Conservation (phyloP, 257 asterid species). For the Lycium barbarum region DNA sequence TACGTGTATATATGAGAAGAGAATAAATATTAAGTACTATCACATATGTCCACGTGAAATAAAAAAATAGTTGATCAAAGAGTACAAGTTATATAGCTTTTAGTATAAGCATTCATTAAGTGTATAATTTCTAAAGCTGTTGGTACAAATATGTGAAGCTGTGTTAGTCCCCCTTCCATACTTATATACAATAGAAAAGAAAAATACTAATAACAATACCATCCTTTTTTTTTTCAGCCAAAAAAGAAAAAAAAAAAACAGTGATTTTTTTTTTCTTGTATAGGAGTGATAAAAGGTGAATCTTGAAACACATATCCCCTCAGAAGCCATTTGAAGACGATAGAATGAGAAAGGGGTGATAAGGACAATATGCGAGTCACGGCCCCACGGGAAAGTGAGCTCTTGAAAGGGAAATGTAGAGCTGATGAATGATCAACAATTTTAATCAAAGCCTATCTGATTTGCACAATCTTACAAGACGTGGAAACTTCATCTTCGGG, state of each 20-base stretch:
- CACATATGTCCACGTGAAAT: too few relatives aligned
- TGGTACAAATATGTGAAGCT: too few relatives aligned
- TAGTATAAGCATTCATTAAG: too few relatives aligned
- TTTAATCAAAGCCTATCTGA: not conserved
- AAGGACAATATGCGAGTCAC: conserved; percentile 22
- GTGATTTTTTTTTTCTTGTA: not conserved
- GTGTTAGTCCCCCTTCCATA: too few relatives aligned
- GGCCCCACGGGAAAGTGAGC: not conserved
- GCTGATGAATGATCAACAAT: conserved; percentile 30
- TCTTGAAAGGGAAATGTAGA: conserved; percentile 36
- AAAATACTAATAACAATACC: not conserved
- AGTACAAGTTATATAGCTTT: too few relatives aligned
- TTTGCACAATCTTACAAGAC: conserved; percentile 26
- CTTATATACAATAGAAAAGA: too few relatives aligned
- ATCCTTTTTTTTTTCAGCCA: not conserved
- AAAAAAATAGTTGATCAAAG: too few relatives aligned
- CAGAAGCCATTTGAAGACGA: conserved; percentile 7
- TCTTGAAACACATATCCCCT: not conserved
- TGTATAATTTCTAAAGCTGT: too few relatives aligned
- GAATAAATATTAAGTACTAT: too few relatives aligned
- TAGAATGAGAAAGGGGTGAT: conserved; percentile 30
- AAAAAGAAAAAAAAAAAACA: not conserved
- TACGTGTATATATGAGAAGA: too few relatives aligned
- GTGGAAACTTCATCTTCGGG: conserved; percentile 35
- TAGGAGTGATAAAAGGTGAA: not conserved